A percentile compares a stretch with the other conserved stretches of the same genome.
Evolutionary conservation across 2,329 filamentous ascomycete species (phyloP).

Genomic region (Macrophomina pseudophaseolina): DNA sequence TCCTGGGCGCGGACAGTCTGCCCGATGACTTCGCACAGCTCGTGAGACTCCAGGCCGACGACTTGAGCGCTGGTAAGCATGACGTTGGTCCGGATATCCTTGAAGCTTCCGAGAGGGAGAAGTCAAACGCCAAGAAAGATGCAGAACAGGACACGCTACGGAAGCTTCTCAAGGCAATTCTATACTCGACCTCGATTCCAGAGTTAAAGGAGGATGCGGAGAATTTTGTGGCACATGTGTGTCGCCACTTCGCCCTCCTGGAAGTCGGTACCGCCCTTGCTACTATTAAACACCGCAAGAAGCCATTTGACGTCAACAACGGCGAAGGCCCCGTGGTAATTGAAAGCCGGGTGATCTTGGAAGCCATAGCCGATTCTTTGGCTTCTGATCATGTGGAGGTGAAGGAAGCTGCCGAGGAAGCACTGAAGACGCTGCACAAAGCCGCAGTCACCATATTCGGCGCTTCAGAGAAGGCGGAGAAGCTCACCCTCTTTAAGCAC

Average conservation of each 20-base stretch:
- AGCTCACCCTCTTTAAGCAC: constrained; percentile 82
- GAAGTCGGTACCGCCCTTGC: constrained; percentile 87
- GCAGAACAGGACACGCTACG: constrained; percentile 82
- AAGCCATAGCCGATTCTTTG: constrained; percentile 87
- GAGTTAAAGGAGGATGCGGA: constrained; percentile 79
- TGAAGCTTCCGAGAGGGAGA: constrained; percentile 76
- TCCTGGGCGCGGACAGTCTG: constrained; percentile 83
- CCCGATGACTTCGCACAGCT: constrained; percentile 88
- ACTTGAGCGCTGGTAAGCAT: constrained; percentile 74
- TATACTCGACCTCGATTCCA: constrained; percentile 82
- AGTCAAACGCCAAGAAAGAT: constrained; percentile 85
- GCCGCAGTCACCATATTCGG: constrained; percentile 81
- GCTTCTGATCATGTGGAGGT: constrained; percentile 83
- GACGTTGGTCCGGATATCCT: constrained; percentile 74
- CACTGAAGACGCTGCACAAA: constrained; percentile 78
- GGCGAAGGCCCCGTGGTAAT: constrained; percentile 88
- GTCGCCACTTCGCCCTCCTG: constrained; percentile 86
- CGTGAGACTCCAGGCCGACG: constrained; percentile 86
- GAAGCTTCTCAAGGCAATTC: constrained; percentile 85
- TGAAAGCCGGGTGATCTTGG: constrained; percentile 83
- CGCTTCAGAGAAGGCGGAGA: constrained; percentile 70
- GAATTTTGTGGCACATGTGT: constrained; percentile 77
- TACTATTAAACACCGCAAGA: constrained; percentile 75
- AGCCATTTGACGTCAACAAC: constrained; percentile 80
- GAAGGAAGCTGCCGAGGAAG: constrained; percentile 79